A percentile compares a stretch with the other conserved stretches of the same genome.
These are phyloP conservation scores for Fusarium cyanostomum DNA, from an alignment of 2,329 filamentous ascomycete genomes.

Conservation along the genomic window DNA sequence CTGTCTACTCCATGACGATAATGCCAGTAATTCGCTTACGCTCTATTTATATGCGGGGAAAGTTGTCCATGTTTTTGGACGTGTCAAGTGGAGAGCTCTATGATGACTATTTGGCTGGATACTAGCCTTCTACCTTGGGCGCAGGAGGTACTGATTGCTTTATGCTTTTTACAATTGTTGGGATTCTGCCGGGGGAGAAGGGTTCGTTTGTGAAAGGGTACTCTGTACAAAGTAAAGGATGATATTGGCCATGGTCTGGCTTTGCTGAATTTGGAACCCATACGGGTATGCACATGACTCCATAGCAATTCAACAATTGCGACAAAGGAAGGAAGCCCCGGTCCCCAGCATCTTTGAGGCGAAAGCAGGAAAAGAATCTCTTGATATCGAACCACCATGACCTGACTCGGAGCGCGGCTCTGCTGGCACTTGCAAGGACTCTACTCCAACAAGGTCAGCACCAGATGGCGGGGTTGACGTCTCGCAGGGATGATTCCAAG, in stretches of 20 bases:
- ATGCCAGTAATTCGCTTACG: too few species aligned
- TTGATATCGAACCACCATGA: conserved; percentile 42
- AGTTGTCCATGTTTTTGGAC: too few species aligned
- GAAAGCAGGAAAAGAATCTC: conserved; percentile 15
- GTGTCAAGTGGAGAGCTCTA: too few species aligned
- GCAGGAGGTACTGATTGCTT: neutral
- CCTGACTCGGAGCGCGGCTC: conserved; percentile 32
- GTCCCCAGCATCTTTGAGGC: neutral
- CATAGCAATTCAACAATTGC: neutral
- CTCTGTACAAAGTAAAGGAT: too few species aligned
- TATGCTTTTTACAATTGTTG: neutral
- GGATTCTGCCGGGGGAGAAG: neutral
- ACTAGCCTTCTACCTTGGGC: too few species aligned
- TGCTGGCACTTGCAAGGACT: conserved; percentile 6
- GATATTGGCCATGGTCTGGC: neutral
- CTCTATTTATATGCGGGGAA: too few species aligned
- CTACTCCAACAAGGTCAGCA: conserved; percentile 4
- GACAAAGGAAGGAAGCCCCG: neutral
- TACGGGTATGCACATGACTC: conserved; percentile 2
- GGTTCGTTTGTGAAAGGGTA: neutral
- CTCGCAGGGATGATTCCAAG: neutral
- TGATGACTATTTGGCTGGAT: too few species aligned
- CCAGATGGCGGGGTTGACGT: conserved; percentile 18
- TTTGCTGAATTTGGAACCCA: neutral
- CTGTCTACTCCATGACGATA: too few species aligned